Base-by-base conservation (phyloP, 2,329 filamentous ascomycete genomes). In the Leptodontidium sp. region DNA sequence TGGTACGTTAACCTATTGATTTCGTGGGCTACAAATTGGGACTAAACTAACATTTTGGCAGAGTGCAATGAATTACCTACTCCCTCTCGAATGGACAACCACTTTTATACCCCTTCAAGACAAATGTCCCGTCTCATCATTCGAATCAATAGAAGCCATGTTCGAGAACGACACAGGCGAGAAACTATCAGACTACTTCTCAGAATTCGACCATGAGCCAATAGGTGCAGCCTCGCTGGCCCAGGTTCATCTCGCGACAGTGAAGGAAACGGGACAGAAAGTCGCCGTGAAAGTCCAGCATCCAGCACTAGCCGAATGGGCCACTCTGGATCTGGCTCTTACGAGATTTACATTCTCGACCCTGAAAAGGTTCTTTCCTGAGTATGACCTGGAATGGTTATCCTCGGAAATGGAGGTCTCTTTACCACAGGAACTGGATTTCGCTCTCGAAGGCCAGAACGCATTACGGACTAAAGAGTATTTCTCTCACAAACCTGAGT, bases 241-340 rank as follows among this genome's bases (percentile, higher is more conserved):
- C 0, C 96, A 99, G 79, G 96, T 99, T 1, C 96, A 99, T 79
- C 84, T 95, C 55, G 96, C 95, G 6, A 93, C 89, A 0, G 83
- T 98, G 64, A 93, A 91, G 75, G 93, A 91, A 70, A 93, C 89
- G 0, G 93, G 93, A 6, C 91, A 94, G 79, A 91, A 90, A 76
- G 96, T 99, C 11, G 96, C 96, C 0, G 96, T 99, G 76, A 99
- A 99, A 81, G 91, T 99, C 12, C 96, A 99, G 79, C 96, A 99
- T 81, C 96, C 96, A 1, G 87, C 88, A 4, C 83, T 99, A 66
- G 92, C 94, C 70, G 91, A 97, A 80, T 99, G 94, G 93, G 91
- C 93, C 17, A 92, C 90, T 32, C 84, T 99, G 12, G 96, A 99
- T 79, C 85, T 98, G 73, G 89, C 90, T 2, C 84, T 99, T 70